These are phyloP conservation scores for Solanum microdontum DNA, from an alignment of 257 asterid species.

Conservation along the genomic window DNA sequence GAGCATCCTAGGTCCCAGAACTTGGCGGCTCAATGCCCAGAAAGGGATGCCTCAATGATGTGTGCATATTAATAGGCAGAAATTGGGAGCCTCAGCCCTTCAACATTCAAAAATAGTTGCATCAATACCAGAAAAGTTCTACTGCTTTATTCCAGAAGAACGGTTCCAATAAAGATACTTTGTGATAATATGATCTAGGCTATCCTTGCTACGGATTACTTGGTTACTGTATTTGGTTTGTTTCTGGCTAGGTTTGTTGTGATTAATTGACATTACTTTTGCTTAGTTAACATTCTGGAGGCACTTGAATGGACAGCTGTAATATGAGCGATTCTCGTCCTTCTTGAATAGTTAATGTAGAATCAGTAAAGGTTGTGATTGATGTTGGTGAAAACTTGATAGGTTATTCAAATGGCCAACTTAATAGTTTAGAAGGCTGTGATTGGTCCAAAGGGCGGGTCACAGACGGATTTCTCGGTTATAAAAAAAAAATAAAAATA, in stretches of 20 bases:
- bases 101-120: not conserved
- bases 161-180: conserved; percentile 77
- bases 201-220: not conserved
- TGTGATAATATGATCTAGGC: conserved; percentile 41
- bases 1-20: not conserved
- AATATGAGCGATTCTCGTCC: not conserved
- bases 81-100: not conserved
- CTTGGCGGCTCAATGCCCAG: not conserved
- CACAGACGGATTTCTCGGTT: too few relatives aligned
- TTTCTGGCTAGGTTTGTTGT: not conserved
- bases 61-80: not conserved
- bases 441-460: too few relatives aligned
- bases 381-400: not conserved
- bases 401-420: not conserved
- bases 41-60: not conserved
- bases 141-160: conserved; percentile 41
- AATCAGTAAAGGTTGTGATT: not conserved
- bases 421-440: too few relatives aligned
- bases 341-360: not conserved
- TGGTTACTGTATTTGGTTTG: not conserved
- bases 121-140: not conserved
- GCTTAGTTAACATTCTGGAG: not conserved
- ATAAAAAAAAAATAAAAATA: not conserved
- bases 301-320: not conserved
- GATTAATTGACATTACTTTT: not conserved